Evolutionary conservation across 2,329 filamentous ascomycete species (phyloP).

Genomic region (Claviceps fusiformis): DNA sequence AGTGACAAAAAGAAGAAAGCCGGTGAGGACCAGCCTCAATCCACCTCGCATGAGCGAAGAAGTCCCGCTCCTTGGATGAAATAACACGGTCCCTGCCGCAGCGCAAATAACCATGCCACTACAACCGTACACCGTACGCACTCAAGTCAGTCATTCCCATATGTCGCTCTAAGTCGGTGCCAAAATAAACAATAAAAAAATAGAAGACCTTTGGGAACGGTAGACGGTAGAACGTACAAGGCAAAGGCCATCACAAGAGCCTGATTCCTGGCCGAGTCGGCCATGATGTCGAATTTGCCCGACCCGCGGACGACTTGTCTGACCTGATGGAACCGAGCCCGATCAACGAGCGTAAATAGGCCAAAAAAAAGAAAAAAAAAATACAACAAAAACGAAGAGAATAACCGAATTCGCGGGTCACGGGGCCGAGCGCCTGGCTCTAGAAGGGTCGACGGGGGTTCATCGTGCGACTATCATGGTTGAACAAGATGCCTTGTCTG

Average conservation of each 20-base stretch:
- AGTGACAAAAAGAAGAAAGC: constrained; percentile 36
- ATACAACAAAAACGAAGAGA: background rate
- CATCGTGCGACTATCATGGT: background rate
- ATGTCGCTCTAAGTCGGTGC: background rate
- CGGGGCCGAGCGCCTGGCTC: background rate
- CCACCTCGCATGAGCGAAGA: constrained; percentile 39
- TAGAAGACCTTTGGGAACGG: background rate
- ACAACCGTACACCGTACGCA: background rate
- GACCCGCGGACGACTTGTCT: constrained; percentile 12
- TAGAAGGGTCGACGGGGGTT: background rate
- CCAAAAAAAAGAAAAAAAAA: constrained; percentile 9
- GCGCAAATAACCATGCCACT: constrained; percentile 41
- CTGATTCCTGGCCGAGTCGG: constrained; percentile 29
- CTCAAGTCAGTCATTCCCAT: background rate
- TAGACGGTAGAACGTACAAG: constrained; percentile 29
- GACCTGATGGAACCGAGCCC: constrained; percentile 23
- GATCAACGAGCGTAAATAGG: constrained; percentile 29
- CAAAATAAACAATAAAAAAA: background rate
- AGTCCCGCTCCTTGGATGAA: constrained; percentile 33
- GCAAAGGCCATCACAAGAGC: constrained; percentile 39
- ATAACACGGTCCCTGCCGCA: constrained; percentile 31
- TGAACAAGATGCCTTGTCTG: background rate
- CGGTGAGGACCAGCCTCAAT: constrained; percentile 50
- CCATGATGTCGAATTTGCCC: constrained; percentile 25
- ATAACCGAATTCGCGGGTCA: background rate